Evolutionary conservation across 345 rosid genomes (phyloP), one percentile per base, ranked within the genome.

Genomic region (Aurinia saxatilis): DNA sequence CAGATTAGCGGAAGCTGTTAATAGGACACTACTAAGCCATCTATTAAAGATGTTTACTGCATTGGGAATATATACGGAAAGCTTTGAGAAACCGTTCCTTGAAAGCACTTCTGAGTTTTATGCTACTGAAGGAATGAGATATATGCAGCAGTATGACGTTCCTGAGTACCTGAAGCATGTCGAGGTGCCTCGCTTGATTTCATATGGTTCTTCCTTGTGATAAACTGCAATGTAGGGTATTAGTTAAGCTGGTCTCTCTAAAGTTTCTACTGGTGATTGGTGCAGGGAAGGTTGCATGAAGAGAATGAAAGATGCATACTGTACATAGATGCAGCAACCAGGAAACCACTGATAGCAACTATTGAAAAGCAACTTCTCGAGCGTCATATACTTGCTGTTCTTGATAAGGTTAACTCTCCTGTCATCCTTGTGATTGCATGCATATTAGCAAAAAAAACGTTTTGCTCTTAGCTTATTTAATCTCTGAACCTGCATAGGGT

Each of bases 1-100:
- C 81, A 93, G 99, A 44, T 80, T 85, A 66, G 95, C 96, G 36
- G 99, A 93, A 84, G 82, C 97, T 53, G 95, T 86, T 70, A 88
- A 87, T 79, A 78, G 96, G 75, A 81, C 95, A 16, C 84, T 89
- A 18, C 83, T 93, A 49, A 87, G 79, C 73, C 97, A 90, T 84
- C 95, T 93, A 59, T 71, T 93, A 72, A 93, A 93, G 96, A 93
- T 93, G 99, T 87, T 93, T 74, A 90, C 95, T 15, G 84, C 99
- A 55, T 80, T 93, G 66, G 99, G 96, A 60, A 93, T 90, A 71
- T 93, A 93, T 84, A 57, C 83, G 19, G 95, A 92, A 68, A 87
- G 86, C 78, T 92, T 92, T 84, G 96, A 92, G 78, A 92, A 80
- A 69, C 84, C 84, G 48, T 93, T 93, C 79, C 92, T 93, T 56